phyloP scores from a whole-genome alignment of 345 rosid genomes.

The Geranium rotundifolium region DNA sequence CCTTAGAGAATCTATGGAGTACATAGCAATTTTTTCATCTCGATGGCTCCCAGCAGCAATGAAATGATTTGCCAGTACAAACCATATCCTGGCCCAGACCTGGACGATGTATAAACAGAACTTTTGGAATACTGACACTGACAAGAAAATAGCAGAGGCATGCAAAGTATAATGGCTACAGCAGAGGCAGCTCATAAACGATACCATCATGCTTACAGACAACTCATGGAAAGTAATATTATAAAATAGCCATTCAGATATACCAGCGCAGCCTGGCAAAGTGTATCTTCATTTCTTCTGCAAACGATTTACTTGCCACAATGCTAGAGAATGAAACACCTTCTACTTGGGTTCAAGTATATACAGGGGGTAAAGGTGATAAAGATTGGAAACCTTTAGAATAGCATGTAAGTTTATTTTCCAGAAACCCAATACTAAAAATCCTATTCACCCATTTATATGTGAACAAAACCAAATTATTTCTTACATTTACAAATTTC shows the following conservation, averaged over 20 bases:
- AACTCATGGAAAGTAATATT: not conserved
- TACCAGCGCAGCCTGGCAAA: not conserved
- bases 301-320: not conserved
- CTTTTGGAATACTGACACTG: not conserved
- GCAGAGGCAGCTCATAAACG: not conserved
- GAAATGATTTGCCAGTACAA: slow-evolving; percentile 81
- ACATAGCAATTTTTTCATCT: slow-evolving; percentile 89
- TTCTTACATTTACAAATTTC: not conserved
- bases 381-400: not conserved
- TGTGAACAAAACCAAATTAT: not conserved
- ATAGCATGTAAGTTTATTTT: not conserved
- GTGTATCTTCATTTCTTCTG: not conserved
- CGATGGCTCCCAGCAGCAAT: slow-evolving; percentile 87
- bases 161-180: not conserved
- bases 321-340: not conserved
- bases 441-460: not conserved
- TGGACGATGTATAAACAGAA: slow-evolving; percentile 18
- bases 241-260: too few relatives aligned
- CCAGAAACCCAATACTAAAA: too few relatives aligned
- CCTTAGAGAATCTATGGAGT: slow-evolving; percentile 89
- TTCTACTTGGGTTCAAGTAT: not conserved
- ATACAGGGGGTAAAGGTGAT: too few relatives aligned
- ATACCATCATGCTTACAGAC: not conserved
- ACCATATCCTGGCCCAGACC: slow-evolving; percentile 98
- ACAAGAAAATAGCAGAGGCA: not conserved